Percentiles rank a stretch among this genome's conserved stretches.
Evolutionary conservation across 805 yeast species (phyloP).

Genomic region (Nakazawaea anatomiae): DNA sequence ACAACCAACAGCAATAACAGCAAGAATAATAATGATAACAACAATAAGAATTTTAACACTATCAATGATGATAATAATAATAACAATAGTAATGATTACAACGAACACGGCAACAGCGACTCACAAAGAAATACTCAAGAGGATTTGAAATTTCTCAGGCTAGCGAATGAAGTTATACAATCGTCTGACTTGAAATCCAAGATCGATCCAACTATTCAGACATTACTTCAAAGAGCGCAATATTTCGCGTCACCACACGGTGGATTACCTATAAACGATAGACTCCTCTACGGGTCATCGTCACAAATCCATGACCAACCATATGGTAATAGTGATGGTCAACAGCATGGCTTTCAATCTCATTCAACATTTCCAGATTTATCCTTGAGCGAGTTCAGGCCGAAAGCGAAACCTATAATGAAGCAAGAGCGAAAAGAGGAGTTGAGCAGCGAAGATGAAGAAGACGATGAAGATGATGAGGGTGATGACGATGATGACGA

Average conservation of each 20-base stretch:
- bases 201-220: conserved; percentile 60
- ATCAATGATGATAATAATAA: neutral
- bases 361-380: conserved; percentile 32
- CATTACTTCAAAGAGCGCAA: conserved; percentile 51
- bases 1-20: neutral
- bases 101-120: no score
- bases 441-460: neutral
- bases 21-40: neutral
- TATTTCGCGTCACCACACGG: conserved; percentile 58
- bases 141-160: conserved; percentile 48
- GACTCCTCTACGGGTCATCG: neutral
- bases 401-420: neutral
- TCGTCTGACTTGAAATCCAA: conserved; percentile 41
- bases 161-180: conserved; percentile 58
- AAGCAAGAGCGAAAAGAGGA: conserved; percentile 12
- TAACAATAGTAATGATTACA: neutral
- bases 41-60: neutral
- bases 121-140: conserved; percentile 27
- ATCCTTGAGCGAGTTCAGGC: conserved; percentile 31
- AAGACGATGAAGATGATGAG: neutral
- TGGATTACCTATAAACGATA: conserved; percentile 28
- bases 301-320: conserved; percentile 1
- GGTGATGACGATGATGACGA: neutral
- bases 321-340: neutral
- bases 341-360: neutral